phyloP scores from a whole-genome alignment of 2,329 filamentous ascomycete genomes.

The Trichoderma sp. region DNA sequence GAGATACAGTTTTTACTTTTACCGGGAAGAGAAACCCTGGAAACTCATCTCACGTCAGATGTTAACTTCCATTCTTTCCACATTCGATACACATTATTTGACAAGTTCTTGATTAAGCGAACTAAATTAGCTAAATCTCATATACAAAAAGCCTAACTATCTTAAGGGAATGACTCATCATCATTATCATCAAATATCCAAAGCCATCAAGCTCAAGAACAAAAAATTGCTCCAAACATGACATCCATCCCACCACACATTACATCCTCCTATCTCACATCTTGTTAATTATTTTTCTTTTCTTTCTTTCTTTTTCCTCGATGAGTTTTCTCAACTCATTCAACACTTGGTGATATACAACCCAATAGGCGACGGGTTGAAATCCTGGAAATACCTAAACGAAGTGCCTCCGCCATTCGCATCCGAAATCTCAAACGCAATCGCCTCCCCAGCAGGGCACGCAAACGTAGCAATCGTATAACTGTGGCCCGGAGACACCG shows the following conservation, averaged over 20 bases:
- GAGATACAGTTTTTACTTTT: neutral
- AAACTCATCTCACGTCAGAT: neutral
- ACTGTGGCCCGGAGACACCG: constrained; percentile 56
- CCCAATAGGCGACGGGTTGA: constrained; percentile 53
- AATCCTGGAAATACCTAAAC: constrained; percentile 68
- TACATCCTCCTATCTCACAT: neutral
- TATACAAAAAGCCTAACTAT: neutral
- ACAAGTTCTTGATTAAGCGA: neutral
- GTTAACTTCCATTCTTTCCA: neutral
- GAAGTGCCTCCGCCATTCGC: constrained; percentile 49
- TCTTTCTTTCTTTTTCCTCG: constrained; percentile 32
- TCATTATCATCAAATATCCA: neutral
- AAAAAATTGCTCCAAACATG: neutral
- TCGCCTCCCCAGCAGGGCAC: constrained; percentile 57
- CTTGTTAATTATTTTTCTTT: neutral
- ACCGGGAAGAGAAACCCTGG: neutral
- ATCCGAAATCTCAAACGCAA: constrained; percentile 56
- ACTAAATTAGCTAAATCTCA: neutral
- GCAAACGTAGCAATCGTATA: constrained; percentile 57
- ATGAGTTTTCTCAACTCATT: constrained; percentile 28
- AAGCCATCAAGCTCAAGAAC: neutral
- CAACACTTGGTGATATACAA: constrained; percentile 45
- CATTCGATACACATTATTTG: neutral
- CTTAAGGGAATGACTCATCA: neutral
- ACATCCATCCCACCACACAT: neutral